Conservation (phyloP, 2,329 filamentous ascomycete genomes). For the Pleoardoris graminearum region DNA sequence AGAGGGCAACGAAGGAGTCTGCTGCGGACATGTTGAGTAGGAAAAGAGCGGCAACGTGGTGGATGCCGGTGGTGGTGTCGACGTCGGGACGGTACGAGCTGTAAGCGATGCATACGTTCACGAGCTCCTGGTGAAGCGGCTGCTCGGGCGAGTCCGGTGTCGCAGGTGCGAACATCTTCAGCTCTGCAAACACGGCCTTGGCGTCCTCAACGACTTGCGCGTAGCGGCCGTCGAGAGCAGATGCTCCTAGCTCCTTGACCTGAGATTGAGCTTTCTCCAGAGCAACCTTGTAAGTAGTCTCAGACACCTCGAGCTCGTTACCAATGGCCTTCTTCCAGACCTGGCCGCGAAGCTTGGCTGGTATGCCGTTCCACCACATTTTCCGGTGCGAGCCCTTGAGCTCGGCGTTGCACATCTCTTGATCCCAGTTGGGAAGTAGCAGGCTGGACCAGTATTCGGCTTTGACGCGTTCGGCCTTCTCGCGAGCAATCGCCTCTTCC, state of each 20-base stretch:
- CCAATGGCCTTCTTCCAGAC: constrained; percentile 75
- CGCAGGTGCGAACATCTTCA: constrained; percentile 69
- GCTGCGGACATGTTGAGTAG: constrained; percentile 71
- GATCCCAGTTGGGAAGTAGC: constrained; percentile 75
- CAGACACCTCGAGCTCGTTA: constrained; percentile 70
- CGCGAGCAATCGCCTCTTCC: constrained; percentile 55
- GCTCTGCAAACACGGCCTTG: constrained; percentile 68
- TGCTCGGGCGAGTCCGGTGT: constrained; percentile 50
- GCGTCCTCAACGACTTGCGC: constrained; percentile 57
- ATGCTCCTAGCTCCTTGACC: constrained; percentile 59
- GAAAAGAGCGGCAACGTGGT: constrained; percentile 73
- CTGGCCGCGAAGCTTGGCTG: constrained; percentile 67
- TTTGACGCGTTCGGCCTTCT: constrained; percentile 55
- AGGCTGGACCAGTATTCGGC: constrained; percentile 73
- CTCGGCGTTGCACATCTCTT: constrained; percentile 58
- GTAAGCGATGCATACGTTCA: constrained; percentile 77
- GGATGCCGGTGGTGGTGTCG: constrained; percentile 74
- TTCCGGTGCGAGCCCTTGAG: constrained; percentile 56
- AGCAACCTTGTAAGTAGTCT: constrained; percentile 71
- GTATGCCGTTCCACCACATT: constrained; percentile 80
- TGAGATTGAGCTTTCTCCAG: constrained; percentile 65
- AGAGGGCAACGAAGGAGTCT: constrained; percentile 70
- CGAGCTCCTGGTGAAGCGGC: constrained; percentile 68
- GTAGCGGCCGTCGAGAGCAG: constrained; percentile 33
- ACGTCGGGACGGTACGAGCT: constrained; percentile 82